phyloP scores from a whole-genome alignment of 768 basidiomycete species.

The Panellus pusillus region DNA sequence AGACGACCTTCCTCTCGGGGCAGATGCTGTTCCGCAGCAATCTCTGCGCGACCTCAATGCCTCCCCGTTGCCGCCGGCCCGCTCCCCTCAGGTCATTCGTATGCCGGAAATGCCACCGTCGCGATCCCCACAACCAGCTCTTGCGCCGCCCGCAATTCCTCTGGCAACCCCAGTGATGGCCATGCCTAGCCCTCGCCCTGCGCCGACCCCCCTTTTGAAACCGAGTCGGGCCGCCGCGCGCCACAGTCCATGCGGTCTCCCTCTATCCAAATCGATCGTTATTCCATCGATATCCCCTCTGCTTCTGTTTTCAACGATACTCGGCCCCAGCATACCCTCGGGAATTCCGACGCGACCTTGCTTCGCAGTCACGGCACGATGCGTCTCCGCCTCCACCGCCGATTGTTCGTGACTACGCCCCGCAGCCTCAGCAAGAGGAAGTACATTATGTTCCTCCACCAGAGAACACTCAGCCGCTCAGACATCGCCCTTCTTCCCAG shows the following conservation, averaged over 20 bases:
- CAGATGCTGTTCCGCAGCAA: background rate
- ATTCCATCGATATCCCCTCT: constrained; percentile 16
- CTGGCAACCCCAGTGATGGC: background rate
- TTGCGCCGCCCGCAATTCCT: constrained; percentile 9
- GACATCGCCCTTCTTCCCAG: background rate
- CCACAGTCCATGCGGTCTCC: constrained; percentile 8
- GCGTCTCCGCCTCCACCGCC: background rate
- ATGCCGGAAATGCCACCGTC: constrained; percentile 3
- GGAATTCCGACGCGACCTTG: background rate
- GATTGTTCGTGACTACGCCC: background rate
- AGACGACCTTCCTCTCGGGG: background rate
- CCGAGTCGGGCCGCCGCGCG: background rate
- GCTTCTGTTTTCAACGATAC: constrained; percentile 14
- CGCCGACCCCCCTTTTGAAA: background rate
- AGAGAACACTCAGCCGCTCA: background rate
- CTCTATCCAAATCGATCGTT: constrained; percentile 9
- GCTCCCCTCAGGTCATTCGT: constrained; percentile 1
- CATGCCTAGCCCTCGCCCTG: constrained; percentile 5
- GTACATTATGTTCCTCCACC: background rate
- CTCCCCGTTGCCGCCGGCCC: constrained; percentile 1
- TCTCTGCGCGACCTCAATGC: background rate
- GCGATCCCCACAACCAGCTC: background rate
- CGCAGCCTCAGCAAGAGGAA: background rate
- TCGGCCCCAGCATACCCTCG: background rate
- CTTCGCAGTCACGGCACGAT: background rate